Conservation (phyloP, 495 filamentous ascomycete genomes). For the Aspergillus mulundensis region DNA sequence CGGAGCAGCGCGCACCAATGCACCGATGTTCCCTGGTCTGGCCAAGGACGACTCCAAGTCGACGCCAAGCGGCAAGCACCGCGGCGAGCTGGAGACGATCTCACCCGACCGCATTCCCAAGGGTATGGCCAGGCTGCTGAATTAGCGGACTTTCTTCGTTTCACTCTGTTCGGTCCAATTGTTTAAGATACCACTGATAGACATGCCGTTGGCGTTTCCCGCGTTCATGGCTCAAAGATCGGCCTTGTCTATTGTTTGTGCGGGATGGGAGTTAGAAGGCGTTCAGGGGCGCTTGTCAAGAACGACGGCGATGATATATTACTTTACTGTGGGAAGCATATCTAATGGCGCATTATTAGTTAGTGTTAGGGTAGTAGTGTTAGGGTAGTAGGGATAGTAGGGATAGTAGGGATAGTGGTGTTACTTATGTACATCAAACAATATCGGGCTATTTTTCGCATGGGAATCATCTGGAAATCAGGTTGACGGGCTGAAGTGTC, state of each 20-base stretch:
- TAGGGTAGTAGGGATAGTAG: not conserved
- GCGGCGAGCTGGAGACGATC: conserved; percentile 28
- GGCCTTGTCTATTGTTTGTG: not conserved
- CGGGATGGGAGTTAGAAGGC: conserved; percentile 5
- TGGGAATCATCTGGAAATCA: not conserved
- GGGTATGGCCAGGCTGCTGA: conserved; percentile 35
- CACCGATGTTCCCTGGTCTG: conserved; percentile 26
- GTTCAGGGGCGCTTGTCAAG: not conserved
- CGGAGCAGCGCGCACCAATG: conserved; percentile 41
- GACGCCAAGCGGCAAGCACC: conserved; percentile 17
- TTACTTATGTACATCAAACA: conserved; percentile 9
- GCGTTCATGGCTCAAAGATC: not conserved
- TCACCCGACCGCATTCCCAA: conserved; percentile 34
- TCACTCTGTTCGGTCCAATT: conserved; percentile 13
- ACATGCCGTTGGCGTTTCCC: conserved; percentile 31
- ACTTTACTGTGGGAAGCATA: not conserved
- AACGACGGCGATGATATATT: not conserved
- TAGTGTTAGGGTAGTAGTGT: not conserved
- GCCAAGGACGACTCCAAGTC: conserved; percentile 13
- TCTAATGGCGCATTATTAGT: not conserved
- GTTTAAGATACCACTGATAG: conserved; percentile 44
- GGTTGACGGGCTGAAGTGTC: not conserved
- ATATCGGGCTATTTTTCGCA: not conserved
- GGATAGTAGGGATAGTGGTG: not conserved
- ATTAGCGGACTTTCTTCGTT: conserved; percentile 18